phyloP scores from a whole-genome alignment of 768 basidiomycete genomes.

The Lyophyllum decastes region DNA sequence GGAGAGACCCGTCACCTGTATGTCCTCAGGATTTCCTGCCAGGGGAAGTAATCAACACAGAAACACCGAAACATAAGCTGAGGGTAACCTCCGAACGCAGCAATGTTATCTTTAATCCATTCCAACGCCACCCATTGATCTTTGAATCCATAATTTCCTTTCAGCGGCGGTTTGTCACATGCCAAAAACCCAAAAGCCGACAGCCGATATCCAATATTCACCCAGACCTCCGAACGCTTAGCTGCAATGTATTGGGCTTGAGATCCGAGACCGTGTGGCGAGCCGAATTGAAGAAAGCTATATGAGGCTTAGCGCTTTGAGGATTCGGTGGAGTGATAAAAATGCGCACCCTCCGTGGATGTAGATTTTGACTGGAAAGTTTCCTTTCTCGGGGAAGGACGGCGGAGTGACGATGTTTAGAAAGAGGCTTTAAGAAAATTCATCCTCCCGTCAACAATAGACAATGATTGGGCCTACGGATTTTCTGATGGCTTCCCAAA shows the following conservation, averaged over 20 bases:
- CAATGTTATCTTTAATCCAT: conserved; percentile 72
- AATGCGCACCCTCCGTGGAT: conserved; percentile 70
- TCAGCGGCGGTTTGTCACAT: conserved; percentile 56
- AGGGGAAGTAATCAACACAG: not conserved
- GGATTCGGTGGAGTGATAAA: too few species aligned
- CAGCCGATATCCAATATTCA: conserved; percentile 77
- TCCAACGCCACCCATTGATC: conserved; percentile 79
- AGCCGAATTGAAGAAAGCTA: conserved; percentile 80
- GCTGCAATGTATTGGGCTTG: conserved; percentile 72
- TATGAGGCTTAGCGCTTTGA: not conserved
- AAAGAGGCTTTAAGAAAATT: not conserved
- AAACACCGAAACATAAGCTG: not conserved
- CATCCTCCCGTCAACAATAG: not conserved
- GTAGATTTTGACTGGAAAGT: conserved; percentile 71
- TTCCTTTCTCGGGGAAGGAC: conserved; percentile 40
- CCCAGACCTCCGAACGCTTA: conserved; percentile 67
- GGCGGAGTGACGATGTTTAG: conserved; percentile 67
- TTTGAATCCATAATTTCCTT: conserved; percentile 83
- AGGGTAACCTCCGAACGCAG: conserved; percentile 63
- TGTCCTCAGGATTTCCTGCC: conserved; percentile 58
- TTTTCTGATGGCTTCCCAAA: conserved; percentile 70
- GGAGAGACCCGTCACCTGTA: conserved; percentile 70
- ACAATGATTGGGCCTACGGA: conserved; percentile 42
- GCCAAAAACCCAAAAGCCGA: conserved; percentile 80
- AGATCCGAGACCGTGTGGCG: conserved; percentile 58